phyloP scores from a whole-genome alignment of 768 basidiomycete genomes.

The Tulasnella sp. region DNA sequence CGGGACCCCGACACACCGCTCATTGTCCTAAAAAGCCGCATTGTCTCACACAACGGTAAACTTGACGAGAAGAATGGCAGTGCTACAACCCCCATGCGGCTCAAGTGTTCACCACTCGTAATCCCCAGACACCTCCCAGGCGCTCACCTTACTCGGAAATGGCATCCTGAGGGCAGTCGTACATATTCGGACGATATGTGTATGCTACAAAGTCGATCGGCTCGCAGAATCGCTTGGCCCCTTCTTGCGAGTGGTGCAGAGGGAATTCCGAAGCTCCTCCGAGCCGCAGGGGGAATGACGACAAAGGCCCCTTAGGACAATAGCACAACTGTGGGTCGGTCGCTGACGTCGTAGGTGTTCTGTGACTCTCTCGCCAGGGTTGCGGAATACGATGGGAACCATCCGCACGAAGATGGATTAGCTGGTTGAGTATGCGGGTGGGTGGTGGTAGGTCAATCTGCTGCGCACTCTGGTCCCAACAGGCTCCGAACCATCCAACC shows the following conservation, averaged over 20 bases:
- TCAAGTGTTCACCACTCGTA: neutral
- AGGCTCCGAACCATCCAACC: neutral
- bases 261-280: neutral
- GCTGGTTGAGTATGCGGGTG: neutral
- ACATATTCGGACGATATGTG: neutral
- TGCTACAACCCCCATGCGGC: neutral
- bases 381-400: neutral
- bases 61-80: neutral
- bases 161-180: neutral
- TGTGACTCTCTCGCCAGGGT: neutral
- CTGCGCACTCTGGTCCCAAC: neutral
- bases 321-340: neutral
- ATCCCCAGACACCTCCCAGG: neutral
- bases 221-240: too few species aligned
- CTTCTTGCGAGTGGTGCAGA: neutral
- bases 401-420: neutral
- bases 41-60: constrained; percentile 20
- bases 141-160: neutral
- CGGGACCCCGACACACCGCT: constrained; percentile 3
- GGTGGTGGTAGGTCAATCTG: neutral
- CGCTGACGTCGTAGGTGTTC: neutral
- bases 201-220: neutral
- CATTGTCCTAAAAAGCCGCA: constrained; percentile 6
- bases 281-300: neutral
- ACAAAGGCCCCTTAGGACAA: neutral